Evolutionary conservation across 2,329 filamentous ascomycete species (phyloP).

Genomic region (Zopfia rhizophila): DNA sequence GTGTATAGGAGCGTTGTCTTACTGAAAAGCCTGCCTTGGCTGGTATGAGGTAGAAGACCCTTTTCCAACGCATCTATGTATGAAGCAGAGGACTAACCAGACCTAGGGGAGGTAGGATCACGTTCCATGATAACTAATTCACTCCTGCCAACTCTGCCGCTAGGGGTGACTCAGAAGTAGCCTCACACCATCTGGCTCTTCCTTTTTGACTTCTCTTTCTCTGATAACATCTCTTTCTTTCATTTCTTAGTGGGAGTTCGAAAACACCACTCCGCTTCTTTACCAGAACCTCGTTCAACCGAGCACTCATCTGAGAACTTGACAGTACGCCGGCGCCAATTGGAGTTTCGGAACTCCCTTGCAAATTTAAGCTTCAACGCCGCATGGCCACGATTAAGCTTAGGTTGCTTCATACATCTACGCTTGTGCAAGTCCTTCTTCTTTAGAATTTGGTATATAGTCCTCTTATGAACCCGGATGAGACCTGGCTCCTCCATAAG

Average conservation of each 20-base stretch:
- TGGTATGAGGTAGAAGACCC: slow-evolving; percentile 1
- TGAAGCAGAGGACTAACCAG: too few species aligned
- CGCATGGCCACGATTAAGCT: slow-evolving; percentile 3
- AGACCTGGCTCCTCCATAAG: slow-evolving; percentile 6
- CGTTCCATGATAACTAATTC: slow-evolving; percentile 8
- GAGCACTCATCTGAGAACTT: slow-evolving; percentile 14
- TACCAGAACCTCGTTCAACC: slow-evolving; percentile 7
- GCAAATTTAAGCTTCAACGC: slow-evolving; percentile 1
- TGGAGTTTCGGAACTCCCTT: slow-evolving; percentile 8
- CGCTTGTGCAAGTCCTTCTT: slow-evolving; percentile 2
- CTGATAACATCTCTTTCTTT: too few species aligned
- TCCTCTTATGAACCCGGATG: too few species aligned
- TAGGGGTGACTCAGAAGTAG: too few species aligned
- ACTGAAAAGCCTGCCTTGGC: slow-evolving; percentile 17
- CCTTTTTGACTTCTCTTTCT: not conserved
- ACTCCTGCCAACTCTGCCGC: slow-evolving; percentile 7
- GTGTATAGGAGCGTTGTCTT: slow-evolving; percentile 30
- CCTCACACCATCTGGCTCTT: slow-evolving; percentile 4
- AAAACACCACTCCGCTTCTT: slow-evolving; percentile 3
- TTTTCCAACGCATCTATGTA: slow-evolving; percentile 16
- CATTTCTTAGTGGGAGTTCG: too few species aligned
- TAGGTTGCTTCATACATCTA: slow-evolving; percentile 9
- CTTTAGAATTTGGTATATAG: slow-evolving; percentile 8
- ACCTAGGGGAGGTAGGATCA: slow-evolving; percentile 6
- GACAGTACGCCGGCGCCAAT: slow-evolving; percentile 1